A percentile compares a stretch with the other conserved stretches of the same genome.
These are phyloP conservation scores for Neostapfia colusana DNA, from an alignment of 176 grass and related monocot genomes.

Conservation along the genomic window DNA sequence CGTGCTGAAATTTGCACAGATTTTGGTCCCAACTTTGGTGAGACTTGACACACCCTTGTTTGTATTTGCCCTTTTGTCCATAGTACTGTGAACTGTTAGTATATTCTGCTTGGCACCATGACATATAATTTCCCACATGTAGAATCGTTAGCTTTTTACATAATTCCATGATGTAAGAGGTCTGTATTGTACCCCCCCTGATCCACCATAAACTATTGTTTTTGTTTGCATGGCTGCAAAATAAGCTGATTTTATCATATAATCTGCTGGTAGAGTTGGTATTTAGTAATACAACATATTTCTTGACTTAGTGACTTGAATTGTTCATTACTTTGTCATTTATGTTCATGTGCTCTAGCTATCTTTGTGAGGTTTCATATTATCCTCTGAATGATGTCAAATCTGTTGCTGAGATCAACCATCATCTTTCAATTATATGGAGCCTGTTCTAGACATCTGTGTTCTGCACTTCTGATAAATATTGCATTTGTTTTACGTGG, in stretches of 20 bases:
- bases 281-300: conserved; percentile 9
- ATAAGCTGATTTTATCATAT: too few species aligned
- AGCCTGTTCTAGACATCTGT: not conserved
- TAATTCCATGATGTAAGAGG: not conserved
- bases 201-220: not conserved
- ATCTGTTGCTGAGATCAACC: not conserved
- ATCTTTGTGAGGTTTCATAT: not conserved
- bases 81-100: not conserved
- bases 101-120: not conserved
- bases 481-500: conserved; percentile 14
- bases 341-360: not conserved
- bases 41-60: conserved; percentile 20
- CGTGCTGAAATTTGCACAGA: conserved; percentile 77
- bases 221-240: not conserved
- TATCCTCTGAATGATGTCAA: not conserved
- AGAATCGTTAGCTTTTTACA: conserved; percentile 6
- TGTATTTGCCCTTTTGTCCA: not conserved
- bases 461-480: not conserved
- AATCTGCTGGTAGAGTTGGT: too few species aligned
- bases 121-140: not conserved
- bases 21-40: conserved; percentile 82
- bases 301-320: not conserved
- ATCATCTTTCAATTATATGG: not conserved
- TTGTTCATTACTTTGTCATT: not conserved
- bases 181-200: not conserved